Conservation (phyloP, 768 basidiomycete species). For the Termitomyces sp. region DNA sequence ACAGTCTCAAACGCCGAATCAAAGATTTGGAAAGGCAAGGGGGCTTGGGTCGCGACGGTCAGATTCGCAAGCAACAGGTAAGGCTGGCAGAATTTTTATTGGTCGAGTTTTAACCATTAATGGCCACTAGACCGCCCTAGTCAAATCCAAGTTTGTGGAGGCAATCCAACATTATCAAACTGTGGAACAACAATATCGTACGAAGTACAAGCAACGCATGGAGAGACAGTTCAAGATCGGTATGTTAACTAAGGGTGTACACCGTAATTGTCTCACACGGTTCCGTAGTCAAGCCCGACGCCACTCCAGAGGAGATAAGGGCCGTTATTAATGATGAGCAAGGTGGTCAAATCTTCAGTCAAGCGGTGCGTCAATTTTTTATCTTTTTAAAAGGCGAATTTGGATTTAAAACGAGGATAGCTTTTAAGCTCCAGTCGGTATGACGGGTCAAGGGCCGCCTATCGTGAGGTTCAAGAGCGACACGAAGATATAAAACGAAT, state of each 20-base stretch:
- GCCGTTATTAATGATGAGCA: constrained; percentile 84
- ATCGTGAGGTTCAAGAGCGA: constrained; percentile 95
- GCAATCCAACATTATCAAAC: constrained; percentile 82
- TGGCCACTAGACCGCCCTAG: constrained; percentile 44
- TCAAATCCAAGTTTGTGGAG: constrained; percentile 78
- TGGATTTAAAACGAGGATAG: constrained; percentile 31
- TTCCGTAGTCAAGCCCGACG: constrained; percentile 80
- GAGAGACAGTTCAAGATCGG: constrained; percentile 88
- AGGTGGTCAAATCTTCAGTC: constrained; percentile 84
- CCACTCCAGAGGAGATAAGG: constrained; percentile 81
- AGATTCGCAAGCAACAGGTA: constrained; percentile 78
- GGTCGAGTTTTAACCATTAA: constrained; percentile 1
- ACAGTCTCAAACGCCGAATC: constrained; percentile 65
- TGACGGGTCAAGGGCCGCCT: constrained; percentile 84
- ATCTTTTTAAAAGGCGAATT: not conserved
- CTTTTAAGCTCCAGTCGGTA: constrained; percentile 89
- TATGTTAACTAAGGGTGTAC: constrained; percentile 22
- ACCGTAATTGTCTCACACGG: not conserved
- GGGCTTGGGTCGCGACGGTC: constrained; percentile 60
- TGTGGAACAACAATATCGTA: constrained; percentile 76
- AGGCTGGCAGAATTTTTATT: constrained; percentile 4
- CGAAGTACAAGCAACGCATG: constrained; percentile 75
- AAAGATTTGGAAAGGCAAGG: constrained; percentile 67
- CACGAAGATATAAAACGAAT: constrained; percentile 96
- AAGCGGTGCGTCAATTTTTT: constrained; percentile 50